Base-by-base conservation (phyloP, 306 rosid species). In the apple (Malus domestica) region DNA sequence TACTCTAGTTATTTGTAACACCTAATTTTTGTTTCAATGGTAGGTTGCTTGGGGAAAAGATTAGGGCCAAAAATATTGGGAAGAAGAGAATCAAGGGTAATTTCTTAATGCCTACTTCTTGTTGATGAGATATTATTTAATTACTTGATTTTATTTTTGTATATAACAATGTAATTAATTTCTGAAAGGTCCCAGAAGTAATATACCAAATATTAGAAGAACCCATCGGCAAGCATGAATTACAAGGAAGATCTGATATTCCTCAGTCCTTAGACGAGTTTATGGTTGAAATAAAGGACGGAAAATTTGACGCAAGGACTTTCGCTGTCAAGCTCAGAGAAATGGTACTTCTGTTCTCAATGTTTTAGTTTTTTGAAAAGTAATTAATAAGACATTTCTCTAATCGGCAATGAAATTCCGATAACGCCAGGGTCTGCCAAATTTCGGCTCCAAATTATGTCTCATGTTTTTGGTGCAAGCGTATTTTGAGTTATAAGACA, bases 41-140 rank as follows among this genome's bases (percentile, higher is more conserved):
- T 70, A 96, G 99, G 99, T 83, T 96, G 99, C 88, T 81, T 96
- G 83, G 99, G 99, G 5, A 89, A 88, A 83, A 92, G 73, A 83
- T 78, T 96, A 77, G 92, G 98, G 38, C 99, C 99, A 78, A 86
- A 86, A 83, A 88, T 92, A 74, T 78, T 92, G 93, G 90, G 98
- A 74, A 88, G 97, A 83, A 83, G 83, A 77, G 97, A 90, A 67
- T 73, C 91, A 75, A 75, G 60, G 62, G 99, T 96, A 96, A 90
- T 81, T 70, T 83, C 73, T 74, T 58, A 40, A 80, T 16, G 72
- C 72, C 77, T 55, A 55, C 51, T 78, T 35, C 67, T 25, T 10
- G 42, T 44, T 69, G 64, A 46, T 27, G 2, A 49, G 52, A 69
- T 18, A 62, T 18, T 46, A 20, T 81, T 59, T 19, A n/a, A 46